Evolutionary conservation across 306 rosid species (phyloP), one percentile per base, ranked within the genome.

Genomic region (Medicago arabica): DNA sequence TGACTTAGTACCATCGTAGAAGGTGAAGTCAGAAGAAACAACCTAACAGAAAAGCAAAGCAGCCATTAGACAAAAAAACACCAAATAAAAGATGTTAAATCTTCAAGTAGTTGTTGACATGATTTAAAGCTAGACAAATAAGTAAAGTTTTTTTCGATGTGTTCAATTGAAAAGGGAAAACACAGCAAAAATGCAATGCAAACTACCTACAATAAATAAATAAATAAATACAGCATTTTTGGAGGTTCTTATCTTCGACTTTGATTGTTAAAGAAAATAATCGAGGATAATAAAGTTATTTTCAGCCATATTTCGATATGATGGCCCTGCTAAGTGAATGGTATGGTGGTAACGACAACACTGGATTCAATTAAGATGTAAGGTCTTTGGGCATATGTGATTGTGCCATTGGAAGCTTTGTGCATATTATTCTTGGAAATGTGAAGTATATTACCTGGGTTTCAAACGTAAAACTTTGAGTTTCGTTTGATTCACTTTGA

Each of bases 1-100:
- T 36, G 99, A 95, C 80, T 95, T 95, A 19, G 97, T 85, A 77
- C 96, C 97, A 77, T 92, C 99, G 82, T 89, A 95, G 88, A 95
- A 95, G 80, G 99, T 95, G 74, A 95, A 81, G 83, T 92, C 99
- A 0, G 97, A 88, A 80, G 97, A 92, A 70, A 95, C 91, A 80
- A 95, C 97, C 99, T 95, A 83, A 60, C 63, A 70, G 47, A 68
- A 80, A 76, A 44, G 67, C 18, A 61, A 51, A 74, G 65, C 4
- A 79, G 71, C 74, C 70, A 72, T 75, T 59, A 78, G 80, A 67
- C 31, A 34, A 60, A 64, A 36, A 46, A 23, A 63, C 71, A 57
- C 10, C 58, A 46, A 6, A 76, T 66, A 63, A 44, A 61, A 51
- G 21, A 44, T 47, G 58, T 36, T 15, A 71, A 61, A 46, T 72